Conservation (phyloP, 169 alveolate species). For the Plasmodium gonderi region DNA sequence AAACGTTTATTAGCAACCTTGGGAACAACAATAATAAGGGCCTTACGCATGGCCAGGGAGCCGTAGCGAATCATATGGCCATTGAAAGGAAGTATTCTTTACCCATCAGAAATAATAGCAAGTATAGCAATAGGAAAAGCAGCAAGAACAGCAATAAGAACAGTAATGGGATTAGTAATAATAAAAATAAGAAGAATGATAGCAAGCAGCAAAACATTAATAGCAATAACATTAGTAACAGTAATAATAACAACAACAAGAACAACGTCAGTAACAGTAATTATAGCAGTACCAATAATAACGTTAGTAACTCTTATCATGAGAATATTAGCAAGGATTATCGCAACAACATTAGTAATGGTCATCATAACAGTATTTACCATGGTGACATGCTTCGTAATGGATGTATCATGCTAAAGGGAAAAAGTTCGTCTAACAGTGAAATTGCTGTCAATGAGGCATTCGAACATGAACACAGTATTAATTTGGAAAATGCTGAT, state of each 20-base stretch:
- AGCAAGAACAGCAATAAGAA: not conserved
- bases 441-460: not conserved
- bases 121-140: not conserved
- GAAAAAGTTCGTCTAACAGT: not conserved
- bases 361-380: not conserved
- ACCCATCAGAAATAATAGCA: too few species aligned
- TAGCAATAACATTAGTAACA: not conserved
- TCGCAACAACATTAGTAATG: not conserved
- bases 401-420: not conserved
- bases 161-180: not conserved
- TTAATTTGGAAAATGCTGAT: not conserved
- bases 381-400: too few species aligned
- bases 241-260: not conserved
- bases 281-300: not conserved
- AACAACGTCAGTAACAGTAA: not conserved
- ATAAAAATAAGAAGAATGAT: not conserved
- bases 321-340: not conserved
- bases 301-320: not conserved
- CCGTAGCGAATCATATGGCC: too few species aligned
- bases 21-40: not conserved
- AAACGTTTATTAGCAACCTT: not conserved
- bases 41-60: too few species aligned
- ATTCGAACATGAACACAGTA: not conserved
- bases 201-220: not conserved
- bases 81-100: too few species aligned